These are phyloP conservation scores for Trichoderma gamsii DNA, from an alignment of 495 filamentous ascomycete genomes.

Conservation along the genomic window DNA sequence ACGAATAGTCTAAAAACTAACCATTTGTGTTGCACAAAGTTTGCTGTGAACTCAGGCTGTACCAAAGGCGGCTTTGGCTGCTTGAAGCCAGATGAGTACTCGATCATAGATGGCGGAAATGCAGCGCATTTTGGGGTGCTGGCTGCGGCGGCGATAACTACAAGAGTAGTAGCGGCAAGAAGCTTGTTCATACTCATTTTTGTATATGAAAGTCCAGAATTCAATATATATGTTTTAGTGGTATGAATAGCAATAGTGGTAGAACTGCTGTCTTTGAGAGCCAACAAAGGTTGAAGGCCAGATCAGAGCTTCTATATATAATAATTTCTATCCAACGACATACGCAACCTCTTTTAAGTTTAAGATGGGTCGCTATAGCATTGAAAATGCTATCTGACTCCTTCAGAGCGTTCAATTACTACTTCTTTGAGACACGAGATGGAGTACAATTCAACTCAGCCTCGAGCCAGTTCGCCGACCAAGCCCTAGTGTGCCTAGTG, in stretches of 20 bases:
- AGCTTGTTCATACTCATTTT: neutral
- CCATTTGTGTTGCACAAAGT: slow-evolving; percentile 32
- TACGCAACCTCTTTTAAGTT: too few species aligned
- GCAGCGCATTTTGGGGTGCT: neutral
- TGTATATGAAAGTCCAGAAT: neutral
- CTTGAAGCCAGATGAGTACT: slow-evolving; percentile 25
- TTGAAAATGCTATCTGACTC: neutral
- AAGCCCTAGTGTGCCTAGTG: neutral
- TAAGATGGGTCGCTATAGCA: too few species aligned
- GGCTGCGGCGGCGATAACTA: neutral
- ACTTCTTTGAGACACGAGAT: neutral
- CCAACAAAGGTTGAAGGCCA: too few species aligned
- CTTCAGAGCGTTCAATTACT: neutral
- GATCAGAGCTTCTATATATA: too few species aligned
- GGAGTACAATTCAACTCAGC: neutral
- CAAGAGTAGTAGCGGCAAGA: neutral
- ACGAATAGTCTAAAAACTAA: neutral
- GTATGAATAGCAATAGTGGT: neutral
- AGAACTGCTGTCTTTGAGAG: neutral
- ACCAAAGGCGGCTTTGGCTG: slow-evolving; percentile 28
- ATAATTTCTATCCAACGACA: too few species aligned
- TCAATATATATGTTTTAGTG: neutral
- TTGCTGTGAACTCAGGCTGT: slow-evolving; percentile 25
- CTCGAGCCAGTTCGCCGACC: neutral
- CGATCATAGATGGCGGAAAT: slow-evolving; percentile 12